Evolutionary conservation across 1,284 basidiomycete genomes (phyloP), one percentile per base, ranked within the genome.

Genomic region (Ganoderma resinaceum): DNA sequence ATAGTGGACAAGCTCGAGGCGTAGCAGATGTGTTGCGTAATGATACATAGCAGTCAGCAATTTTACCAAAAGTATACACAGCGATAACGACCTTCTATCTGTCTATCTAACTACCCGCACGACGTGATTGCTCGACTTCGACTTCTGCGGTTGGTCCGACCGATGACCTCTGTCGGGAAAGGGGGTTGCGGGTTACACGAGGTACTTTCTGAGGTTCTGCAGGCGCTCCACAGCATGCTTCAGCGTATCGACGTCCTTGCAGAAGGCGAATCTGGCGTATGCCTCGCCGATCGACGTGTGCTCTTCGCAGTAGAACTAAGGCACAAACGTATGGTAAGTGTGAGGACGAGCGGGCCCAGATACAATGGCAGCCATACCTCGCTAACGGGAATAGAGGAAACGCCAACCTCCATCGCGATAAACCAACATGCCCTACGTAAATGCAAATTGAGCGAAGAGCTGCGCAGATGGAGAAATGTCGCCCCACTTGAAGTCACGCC

Each of bases 381-480:
- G 84, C 95, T 97, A 66, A 96, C 94, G 7, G 96, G 96, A 71
- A 98, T 98, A 16, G 91, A 90, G 49, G 96, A 97, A 26, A 98
- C 96, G 26, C 94, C 94, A 53, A 97, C 81, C 78, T 95, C 92
- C 80, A 92, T 84, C 0, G 95, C 95, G 72, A 97, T 91, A 83
- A 96, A 96, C 95, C 95, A 97, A 77, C 91, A 92, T 37, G 92
- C 92, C 76, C 93, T 95, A 26, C 46, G 46, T 49, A 40, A 14
- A 42, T 64, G 23, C 33, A 12, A 62, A 78, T 63, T 55, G 57
- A 38, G 33, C 31, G 31, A 31, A 23, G 23, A 2, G 2, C 11
- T 16, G 52, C 3, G 8, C 66, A 68, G 77, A 79, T 74, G 74
- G 46, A 42, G 11, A 23, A 66, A 38, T 4, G 37, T 6, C 11